These are phyloP conservation scores for Nakaseomyces nivariensis DNA, from an alignment of 1,139 yeast genomes.

Conservation along the genomic window DNA sequence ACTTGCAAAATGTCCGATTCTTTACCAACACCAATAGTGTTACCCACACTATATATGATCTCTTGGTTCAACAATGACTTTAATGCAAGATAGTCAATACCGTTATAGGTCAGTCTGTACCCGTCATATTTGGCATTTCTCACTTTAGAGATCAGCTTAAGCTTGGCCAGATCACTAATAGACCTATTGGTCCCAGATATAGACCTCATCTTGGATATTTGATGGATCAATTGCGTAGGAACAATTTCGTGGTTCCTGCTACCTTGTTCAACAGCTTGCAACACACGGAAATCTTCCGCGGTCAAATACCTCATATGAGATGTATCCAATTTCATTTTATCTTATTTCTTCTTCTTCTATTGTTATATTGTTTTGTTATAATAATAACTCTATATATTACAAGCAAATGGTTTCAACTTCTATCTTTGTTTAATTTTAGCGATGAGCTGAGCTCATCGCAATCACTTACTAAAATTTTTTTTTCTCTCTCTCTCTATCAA, in stretches of 20 bases:
- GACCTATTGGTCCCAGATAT: conserved; percentile 69
- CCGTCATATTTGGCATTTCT: conserved; percentile 92
- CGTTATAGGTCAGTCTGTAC: conserved; percentile 75
- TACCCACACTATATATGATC: conserved; percentile 68
- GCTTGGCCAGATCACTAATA: conserved; percentile 78
- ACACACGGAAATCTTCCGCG: conserved; percentile 79
- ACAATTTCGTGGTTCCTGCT: conserved; percentile 90
- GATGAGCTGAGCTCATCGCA: background rate
- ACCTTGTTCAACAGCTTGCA: conserved; percentile 85
- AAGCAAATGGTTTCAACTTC: background rate
- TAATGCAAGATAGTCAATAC: conserved; percentile 85
- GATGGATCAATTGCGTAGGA: conserved; percentile 76
- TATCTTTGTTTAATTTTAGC: background rate
- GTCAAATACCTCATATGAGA: conserved; percentile 89
- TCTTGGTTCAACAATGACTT: conserved; percentile 70
- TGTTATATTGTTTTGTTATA: background rate
- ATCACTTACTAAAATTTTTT: background rate
- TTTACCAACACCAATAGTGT: conserved; percentile 91
- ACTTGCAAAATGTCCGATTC: conserved; percentile 94
- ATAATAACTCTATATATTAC: background rate
- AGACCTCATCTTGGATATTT: conserved; percentile 68
- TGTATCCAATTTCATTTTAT: conserved; percentile 76
- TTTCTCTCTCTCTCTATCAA: background rate
- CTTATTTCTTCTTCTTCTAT: background rate
- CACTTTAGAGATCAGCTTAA: conserved; percentile 63